Evolutionary conservation across 2,329 filamentous ascomycete genomes (phyloP), one percentile per base, ranked within the genome.

Genomic region (Ophiostoma australiae): DNA sequence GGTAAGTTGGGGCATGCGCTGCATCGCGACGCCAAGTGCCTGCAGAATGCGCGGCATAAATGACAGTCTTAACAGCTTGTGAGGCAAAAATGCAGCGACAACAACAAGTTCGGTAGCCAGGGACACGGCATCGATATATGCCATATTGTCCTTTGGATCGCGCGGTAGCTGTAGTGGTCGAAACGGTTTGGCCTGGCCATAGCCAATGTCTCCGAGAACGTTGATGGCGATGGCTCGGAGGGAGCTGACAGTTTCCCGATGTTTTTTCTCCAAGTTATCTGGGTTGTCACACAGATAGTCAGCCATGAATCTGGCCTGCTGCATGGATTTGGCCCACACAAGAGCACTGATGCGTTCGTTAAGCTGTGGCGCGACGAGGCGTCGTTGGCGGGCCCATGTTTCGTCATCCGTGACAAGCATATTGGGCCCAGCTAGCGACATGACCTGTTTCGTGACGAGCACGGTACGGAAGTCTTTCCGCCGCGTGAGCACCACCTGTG

Each of bases 141-240:
- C 68, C 72, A 75, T 73, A 13, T 31, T 20, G 5, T 67, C 73
- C 2, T 65, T 23, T 4, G 73, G 72, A 33, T 76, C 66, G 27
- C 73, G n/a, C 37, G 73, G 73, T 27, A 76, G 71, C n/a, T 72
- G 69, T 13, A 75, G 69, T 1, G 77, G 76, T 11, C 75, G 71
- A 76, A 78, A 81, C 6, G 76, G 69, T 31, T 76, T 75, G 15
- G 75, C 73, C 68, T 79, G 75, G 44, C 77, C 77, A 70, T 79
- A 80, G 3, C 77, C 79, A 1, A 79, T 77, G 41, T 74, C 69
- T 4, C 77, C 78, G 11, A 82, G 76, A 2, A 81, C 79, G 69
- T 81, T 80, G 74, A 81, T 79, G 20, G 80, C 78, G 23, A 81
- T 72, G 48, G 74, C 74, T 11, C 78, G 77, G 11, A 80, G 76